These are phyloP conservation scores for Fusarium chlamydosporum DNA, from an alignment of 2,329 filamentous ascomycete genomes.

Conservation along the genomic window DNA sequence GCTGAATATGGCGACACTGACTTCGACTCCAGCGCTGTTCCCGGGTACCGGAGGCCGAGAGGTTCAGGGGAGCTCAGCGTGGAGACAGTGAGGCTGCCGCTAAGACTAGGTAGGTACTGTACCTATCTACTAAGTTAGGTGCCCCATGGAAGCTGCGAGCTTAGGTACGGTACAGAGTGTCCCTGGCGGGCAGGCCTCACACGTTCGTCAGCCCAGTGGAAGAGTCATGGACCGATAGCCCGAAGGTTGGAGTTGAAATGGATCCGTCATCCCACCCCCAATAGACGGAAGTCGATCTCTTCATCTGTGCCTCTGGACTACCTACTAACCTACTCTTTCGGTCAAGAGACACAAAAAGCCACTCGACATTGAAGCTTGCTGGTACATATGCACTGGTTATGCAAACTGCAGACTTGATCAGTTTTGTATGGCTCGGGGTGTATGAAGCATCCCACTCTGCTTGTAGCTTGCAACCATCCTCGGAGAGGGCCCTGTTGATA, in stretches of 20 bases:
- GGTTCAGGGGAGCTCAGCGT: conserved; percentile 27
- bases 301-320: conserved; percentile 13
- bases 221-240: conserved; percentile 24
- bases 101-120: conserved; percentile 12
- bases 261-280: background rate
- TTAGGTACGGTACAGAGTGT: conserved; percentile 6
- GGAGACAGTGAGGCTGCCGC: conserved; percentile 25
- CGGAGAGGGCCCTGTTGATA: background rate
- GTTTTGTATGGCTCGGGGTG: conserved; percentile 34
- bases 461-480: conserved; percentile 23
- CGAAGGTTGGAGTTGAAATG: conserved; percentile 12
- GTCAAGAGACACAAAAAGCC: conserved; percentile 12
- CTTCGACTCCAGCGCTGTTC: conserved; percentile 43
- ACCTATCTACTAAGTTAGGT: no score
- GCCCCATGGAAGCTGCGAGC: conserved; percentile 12
- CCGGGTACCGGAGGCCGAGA: conserved; percentile 49
- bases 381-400: conserved; percentile 17
- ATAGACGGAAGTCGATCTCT: background rate
- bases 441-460: conserved; percentile 37
- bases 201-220: conserved; percentile 2
- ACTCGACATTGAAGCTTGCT: conserved; percentile 5
- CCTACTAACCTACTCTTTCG: conserved; percentile 12
- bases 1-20: conserved; percentile 15
- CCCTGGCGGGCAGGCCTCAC: background rate
- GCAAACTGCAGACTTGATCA: conserved; percentile 14